Conservation (phyloP, 768 basidiomycete species). For the Leucocoprinus birnbaumii region DNA sequence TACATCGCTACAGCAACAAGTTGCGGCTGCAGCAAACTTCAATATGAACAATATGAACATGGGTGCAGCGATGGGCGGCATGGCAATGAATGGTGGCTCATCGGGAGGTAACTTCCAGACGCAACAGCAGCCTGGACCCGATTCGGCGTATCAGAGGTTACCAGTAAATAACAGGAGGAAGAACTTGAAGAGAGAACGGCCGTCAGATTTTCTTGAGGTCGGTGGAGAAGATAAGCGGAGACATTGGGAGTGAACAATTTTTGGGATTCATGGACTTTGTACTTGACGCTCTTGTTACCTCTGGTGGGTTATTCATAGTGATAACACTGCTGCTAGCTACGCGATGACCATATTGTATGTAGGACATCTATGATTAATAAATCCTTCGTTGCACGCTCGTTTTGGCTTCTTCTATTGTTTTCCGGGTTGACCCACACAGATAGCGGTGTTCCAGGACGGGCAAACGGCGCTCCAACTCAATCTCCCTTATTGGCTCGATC, state of each 20-base stretch:
- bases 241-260: constrained; percentile 66
- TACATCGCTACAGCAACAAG: constrained; percentile 42
- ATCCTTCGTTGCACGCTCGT: not conserved
- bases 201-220: constrained; percentile 81
- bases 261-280: not conserved
- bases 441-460: too few relatives aligned
- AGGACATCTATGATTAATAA: constrained; percentile 1
- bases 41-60: constrained; percentile 24
- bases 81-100: constrained; percentile 28
- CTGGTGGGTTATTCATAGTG: not conserved
- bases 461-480: too few relatives aligned
- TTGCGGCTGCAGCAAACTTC: constrained; percentile 14
- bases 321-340: not conserved
- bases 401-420: too few relatives aligned
- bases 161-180: constrained; percentile 80
- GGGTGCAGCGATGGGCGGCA: constrained; percentile 33
- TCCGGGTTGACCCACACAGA: too few relatives aligned
- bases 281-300: not conserved
- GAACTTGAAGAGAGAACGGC: constrained; percentile 77
- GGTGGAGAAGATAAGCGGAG: constrained; percentile 65
- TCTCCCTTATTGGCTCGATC: too few relatives aligned
- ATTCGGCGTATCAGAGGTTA: constrained; percentile 85
- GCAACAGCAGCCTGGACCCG: constrained; percentile 61
- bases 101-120: constrained; percentile 5
- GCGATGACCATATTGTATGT: constrained; percentile 4